phyloP scores from a whole-genome alignment of 768 basidiomycete genomes.

The Lactarius sp. region DNA sequence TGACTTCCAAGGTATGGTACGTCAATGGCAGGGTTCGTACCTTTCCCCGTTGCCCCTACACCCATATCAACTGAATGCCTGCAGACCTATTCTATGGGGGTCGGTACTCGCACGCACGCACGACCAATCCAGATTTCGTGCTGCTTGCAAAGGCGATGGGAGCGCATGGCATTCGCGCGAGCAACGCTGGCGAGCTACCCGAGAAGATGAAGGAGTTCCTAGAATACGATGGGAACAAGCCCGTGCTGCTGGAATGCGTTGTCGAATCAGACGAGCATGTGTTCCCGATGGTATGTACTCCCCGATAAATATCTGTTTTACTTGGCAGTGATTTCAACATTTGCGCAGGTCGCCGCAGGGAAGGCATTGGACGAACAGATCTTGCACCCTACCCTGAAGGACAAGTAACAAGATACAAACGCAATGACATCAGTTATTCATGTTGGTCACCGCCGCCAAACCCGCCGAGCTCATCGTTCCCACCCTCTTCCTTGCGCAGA shows the following conservation, averaged over 20 bases:
- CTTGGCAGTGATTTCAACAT: constrained; percentile 23
- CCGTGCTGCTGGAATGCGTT: constrained; percentile 86
- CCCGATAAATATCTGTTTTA: neutral
- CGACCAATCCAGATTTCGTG: constrained; percentile 96
- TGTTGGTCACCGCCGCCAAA: no score
- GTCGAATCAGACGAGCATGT: constrained; percentile 84
- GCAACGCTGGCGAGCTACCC: constrained; percentile 67
- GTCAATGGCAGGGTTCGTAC: constrained; percentile 91
- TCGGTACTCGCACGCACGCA: constrained; percentile 91
- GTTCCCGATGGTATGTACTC: constrained; percentile 72
- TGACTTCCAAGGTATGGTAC: constrained; percentile 98
- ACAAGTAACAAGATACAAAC: constrained; percentile 22
- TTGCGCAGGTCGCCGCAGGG: constrained; percentile 74
- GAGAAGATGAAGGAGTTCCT: constrained; percentile 98
- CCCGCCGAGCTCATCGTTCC: no score
- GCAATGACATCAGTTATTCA: no score
- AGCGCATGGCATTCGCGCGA: constrained; percentile 82
- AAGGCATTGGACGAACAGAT: constrained; percentile 92
- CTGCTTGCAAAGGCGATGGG: constrained; percentile 86
- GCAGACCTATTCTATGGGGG: constrained; percentile 91
- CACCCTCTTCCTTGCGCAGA: no score
- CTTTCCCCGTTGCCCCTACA: neutral
- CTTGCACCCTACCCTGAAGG: constrained; percentile 49
- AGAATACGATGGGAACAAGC: constrained; percentile 83
- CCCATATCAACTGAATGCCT: neutral